Base-by-base conservation (phyloP, 2,329 filamentous ascomycete genomes). In the Xylaria digitata region DNA sequence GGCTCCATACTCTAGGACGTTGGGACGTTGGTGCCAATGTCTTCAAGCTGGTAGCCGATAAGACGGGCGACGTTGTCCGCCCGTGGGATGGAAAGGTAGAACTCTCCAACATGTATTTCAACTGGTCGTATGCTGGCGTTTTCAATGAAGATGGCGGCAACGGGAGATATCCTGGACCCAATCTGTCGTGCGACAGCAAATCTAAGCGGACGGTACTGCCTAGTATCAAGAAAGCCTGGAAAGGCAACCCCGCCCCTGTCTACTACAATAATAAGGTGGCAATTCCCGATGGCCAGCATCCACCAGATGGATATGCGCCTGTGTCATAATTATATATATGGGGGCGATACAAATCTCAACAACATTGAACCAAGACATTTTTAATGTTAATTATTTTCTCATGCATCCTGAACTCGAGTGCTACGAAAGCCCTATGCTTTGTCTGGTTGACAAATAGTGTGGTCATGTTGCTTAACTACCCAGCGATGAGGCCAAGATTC, bases 21-120 rank as follows among this genome's bases (percentile, higher is more conserved):
- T 92, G 86, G 83, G 90, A 93, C 73, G 89, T 90, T 17, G 89
- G 89, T 57, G 90, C 90, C 75, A 92, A 92, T 75, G 86, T 92
- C n/a, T 89, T 88, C 77, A 73, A 84, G 32, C 64, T 87, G 23
- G 88, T 92, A 2, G 89, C 87, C 15, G 78, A 85, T 6, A 81
- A 84, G 79, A 91, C 89, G 0, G 86, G 87, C 60, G 89, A 91
- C 75, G 68, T 73, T 7, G 75, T 83, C 9, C 80, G 83, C 19
- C 54, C 74, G 32, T 84, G 80, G 80, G 67, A 73, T 37, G 73
- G 71, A 59, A 60, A 75, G 19, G 69, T 75, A 1, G 57, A 74
- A 3, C 77, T 87, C 7, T 75, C 81, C 30, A 73, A 77, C 53
- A 78, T 83, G 68, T 86, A 80, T 76, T 82, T 84, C 70, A 89